phyloP scores from a whole-genome alignment of 176 grass and related monocot species.

The Eleusine coracana region DNA sequence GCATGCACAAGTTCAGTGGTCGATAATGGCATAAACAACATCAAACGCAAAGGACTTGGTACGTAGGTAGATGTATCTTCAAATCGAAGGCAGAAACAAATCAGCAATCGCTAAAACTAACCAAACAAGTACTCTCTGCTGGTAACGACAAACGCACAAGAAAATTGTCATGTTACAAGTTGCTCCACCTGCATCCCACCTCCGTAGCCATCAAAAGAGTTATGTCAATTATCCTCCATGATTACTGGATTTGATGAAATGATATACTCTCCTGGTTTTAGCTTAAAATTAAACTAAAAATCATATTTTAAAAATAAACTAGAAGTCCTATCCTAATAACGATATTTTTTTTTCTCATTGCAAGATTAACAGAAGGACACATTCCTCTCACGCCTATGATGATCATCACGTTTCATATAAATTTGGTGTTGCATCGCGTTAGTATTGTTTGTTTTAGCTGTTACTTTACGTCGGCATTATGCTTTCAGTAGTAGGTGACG shows the following conservation, averaged over 20 bases:
- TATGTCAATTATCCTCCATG: not conserved
- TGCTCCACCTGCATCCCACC: not conserved
- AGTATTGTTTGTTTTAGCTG: too few species aligned
- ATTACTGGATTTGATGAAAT: not conserved
- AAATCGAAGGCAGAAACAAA: constrained; percentile 7
- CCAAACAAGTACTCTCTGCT: not conserved
- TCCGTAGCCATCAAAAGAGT: not conserved
- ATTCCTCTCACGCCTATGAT: too few species aligned
- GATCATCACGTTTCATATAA: too few species aligned
- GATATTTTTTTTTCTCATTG: too few species aligned
- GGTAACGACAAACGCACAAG: not conserved
- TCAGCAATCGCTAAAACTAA: not conserved
- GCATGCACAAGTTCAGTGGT: not conserved
- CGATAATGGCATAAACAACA: not conserved
- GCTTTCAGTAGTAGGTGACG: too few species aligned
- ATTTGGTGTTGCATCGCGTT: too few species aligned
- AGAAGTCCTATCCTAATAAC: too few species aligned
- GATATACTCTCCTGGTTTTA: too few species aligned
- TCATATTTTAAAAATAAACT: too few species aligned
- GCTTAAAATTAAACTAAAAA: too few species aligned
- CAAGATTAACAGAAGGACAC: too few species aligned
- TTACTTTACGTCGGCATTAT: too few species aligned
- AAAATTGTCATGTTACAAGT: not conserved
- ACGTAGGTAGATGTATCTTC: not conserved
- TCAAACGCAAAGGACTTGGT: not conserved